These are phyloP conservation scores for Parietichytrium sp. DNA, from an alignment of 108 stramenopile genomes.

Conservation along the genomic window DNA sequence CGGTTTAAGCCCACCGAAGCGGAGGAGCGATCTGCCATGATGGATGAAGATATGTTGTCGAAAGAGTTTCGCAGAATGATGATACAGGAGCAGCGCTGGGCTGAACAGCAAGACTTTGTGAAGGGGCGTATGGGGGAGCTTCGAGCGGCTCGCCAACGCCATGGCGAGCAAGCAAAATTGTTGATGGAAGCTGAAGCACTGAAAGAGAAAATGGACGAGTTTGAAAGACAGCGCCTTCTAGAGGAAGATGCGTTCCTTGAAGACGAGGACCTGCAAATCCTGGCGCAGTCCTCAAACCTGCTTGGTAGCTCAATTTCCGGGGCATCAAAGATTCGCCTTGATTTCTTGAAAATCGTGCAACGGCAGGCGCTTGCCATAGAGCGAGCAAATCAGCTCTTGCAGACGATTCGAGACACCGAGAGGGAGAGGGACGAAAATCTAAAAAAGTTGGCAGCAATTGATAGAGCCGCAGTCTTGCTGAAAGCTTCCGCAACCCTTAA, in stretches of 20 bases:
- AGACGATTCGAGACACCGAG: neutral
- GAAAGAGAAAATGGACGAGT: neutral
- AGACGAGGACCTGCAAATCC: neutral
- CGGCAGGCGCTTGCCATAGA: neutral
- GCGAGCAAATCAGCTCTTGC: neutral
- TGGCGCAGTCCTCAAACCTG: neutral
- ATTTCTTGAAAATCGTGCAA: neutral
- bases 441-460: neutral
- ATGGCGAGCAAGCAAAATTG: neutral
- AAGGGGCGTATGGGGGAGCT: constrained; percentile 3
- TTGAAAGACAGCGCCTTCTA: neutral
- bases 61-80: neutral
- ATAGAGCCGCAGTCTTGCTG: neutral
- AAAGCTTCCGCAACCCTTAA: neutral
- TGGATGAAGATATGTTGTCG: constrained; percentile 8
- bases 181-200: neutral
- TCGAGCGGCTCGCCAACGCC: neutral
- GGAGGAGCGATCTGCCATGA: constrained; percentile 22
- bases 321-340: constrained; percentile 1
- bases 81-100: neutral
- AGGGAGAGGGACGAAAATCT: neutral
- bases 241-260: neutral
- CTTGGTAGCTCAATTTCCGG: constrained; percentile 35
- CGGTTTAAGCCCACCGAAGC: neutral
- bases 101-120: neutral